Evolutionary conservation across 257 asterid species (phyloP), one percentile per base, ranked within the genome.

Genomic region (Cordia subcordata): DNA sequence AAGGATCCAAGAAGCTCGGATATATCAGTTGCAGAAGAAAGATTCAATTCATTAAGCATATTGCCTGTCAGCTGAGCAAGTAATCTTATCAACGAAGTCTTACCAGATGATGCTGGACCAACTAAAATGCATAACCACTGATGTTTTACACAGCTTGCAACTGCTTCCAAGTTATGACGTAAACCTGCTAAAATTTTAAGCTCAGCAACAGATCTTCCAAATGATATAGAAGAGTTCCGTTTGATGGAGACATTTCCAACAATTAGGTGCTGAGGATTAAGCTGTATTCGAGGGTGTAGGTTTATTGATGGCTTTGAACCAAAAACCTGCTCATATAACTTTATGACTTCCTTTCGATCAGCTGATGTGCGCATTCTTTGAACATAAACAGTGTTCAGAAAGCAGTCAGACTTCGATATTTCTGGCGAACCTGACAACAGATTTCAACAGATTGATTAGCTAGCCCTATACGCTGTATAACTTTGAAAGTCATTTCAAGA

Each of bases 1-100:
- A 93, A 93, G 77, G 87, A 86, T 75, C 99, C 99, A 69, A 92
- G 95, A 46, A 88, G 78, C 57, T 93, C 99, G 60, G 99, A 93
- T 77, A 84, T 78, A 79, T 93, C 99, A 70, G 96, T 86, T 5
- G 96, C 78, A 62, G 99, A 85, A n/a, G 96, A 93, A 72, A 93
- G 94, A 75, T 85, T 93, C 61, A 92, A 69, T 68, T 89, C 99
- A 60, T 93, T 72, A 53, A 93, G 85, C 55, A 81, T 83, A 58
- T 89, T 86, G 37, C 99, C 99, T 19, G 97, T 84, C 55, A 93
- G 77, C 76, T 86, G 84, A 13, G 99, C 86, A 21, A 89, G 84
- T 66, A 79, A 71, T 71, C 99, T 82, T 64, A 89, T 64, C 62
- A 83, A 61, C 3, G 99, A 89, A 42, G 97, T 93, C 77, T 93